Base-by-base conservation (phyloP, 805 yeast species). In the Ogataea polymorpha region DNA sequence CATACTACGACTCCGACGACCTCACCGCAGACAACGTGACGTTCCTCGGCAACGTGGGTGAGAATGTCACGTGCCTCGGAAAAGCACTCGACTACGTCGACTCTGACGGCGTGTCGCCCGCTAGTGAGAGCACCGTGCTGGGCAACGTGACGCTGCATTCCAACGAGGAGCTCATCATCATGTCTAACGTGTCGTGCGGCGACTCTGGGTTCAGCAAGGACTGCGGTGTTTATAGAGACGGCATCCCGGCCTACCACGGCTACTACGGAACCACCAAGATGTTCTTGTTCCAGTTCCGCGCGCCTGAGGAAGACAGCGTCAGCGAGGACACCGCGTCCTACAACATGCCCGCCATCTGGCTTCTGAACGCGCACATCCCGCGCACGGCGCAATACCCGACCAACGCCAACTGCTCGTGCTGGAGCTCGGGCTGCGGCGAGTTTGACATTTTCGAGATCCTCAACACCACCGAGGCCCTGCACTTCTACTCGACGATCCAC, bases 381-480 rank as follows among this genome's bases (percentile, higher is more conserved):
- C 74, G 90, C 68, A 82, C 89, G 14, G 66, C 89, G 3, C 89
- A 83, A 62, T 83, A 82, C 57, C 79, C 82, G 35, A 46, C 64
- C 5, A 77, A 77, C 49, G 65, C 67, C 26, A 78, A 77, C 56
- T 83, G 89, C 61, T 81, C 88, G 6, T 80, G 88, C 55, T 83
- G 90, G 90, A 68, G 74, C 32, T 72, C 82, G 21, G 91, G 90
- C 9, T 81, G 89, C 63, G 89, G 90, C 59, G 89, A 83, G 62
- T 81, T 78, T 51, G 91, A 83, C 62, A 74, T 82, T 50, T 83
- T 83, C 57, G 91, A 84, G 65, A 80, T 79, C 29, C 74, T 80
- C 78, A 83, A 83, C 62, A 63, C 66, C 41, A 77, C 87, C 12
- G 76, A 77, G 48, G 59, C 74, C 18, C 61, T 61, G 37, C 71